Evolutionary conservation across 2,329 filamentous ascomycete species (phyloP).

Genomic region (Microcyclospora tardicrescens): DNA sequence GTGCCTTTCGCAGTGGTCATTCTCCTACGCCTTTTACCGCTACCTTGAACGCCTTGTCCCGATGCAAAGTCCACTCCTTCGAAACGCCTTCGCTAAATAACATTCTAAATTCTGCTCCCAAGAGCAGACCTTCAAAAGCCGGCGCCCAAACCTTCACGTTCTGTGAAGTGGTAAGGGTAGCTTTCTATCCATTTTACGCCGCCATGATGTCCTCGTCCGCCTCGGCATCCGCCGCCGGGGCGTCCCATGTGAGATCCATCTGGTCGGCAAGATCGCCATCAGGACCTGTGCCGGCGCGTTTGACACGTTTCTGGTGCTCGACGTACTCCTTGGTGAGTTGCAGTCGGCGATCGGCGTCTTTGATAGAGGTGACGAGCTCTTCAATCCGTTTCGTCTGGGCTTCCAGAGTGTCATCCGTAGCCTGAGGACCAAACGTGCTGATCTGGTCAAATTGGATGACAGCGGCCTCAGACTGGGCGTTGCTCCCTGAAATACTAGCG

Average conservation of each 20-base stretch:
- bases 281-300: slow-evolving; percentile 23
- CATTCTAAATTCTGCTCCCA: too few species aligned
- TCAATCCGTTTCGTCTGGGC: slow-evolving; percentile 39
- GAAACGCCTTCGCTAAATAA: too few species aligned
- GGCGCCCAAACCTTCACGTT: too few species aligned
- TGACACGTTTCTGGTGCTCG: slow-evolving; percentile 38
- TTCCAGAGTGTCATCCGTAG: slow-evolving; percentile 29
- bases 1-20: too few species aligned
- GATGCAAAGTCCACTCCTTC: too few species aligned
- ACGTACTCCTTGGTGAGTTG: slow-evolving; percentile 47
- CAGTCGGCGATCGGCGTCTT: slow-evolving; percentile 42
- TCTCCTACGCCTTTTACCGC: too few species aligned
- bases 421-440: slow-evolving; percentile 7
- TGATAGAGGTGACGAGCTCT: slow-evolving; percentile 37
- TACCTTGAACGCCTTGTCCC: too few species aligned
- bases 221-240: slow-evolving; percentile 9
- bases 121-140: too few species aligned
- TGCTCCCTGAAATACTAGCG: slow-evolving; percentile 35
- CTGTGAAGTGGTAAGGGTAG: background rate
- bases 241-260: slow-evolving; percentile 24
- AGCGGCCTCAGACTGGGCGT: slow-evolving; percentile 18
- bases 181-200: background rate
- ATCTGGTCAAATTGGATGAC: slow-evolving; percentile 41
- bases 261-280: slow-evolving; percentile 23
- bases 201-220: slow-evolving; percentile 23